Evolutionary conservation across 208 protist genomes (phyloP), one percentile per base, ranked within the genome.

Genomic region (Acanthamoeba sp.): DNA sequence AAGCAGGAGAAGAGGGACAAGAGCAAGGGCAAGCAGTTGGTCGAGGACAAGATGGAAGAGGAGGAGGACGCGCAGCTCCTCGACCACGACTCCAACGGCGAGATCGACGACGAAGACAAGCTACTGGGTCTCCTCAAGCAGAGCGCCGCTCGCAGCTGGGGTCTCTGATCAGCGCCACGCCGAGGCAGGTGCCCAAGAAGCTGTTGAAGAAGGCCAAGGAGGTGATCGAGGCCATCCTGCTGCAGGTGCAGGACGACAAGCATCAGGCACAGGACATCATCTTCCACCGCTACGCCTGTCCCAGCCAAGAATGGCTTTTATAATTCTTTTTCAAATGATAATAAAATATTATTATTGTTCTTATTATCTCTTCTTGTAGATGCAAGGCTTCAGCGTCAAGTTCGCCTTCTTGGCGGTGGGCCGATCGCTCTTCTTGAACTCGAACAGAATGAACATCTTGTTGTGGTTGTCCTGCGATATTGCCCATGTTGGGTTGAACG

Each of bases 301-400:
- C n/a, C n/a, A 20, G 50, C 7, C 18, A 55, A 55, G n/a, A n/a
- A n/a, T 22, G 0, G 2, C 0, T 20, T 52, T 55, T 20, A 5
- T 55, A 24, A 12, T n/a, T n/a, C n/a, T n/a, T n/a, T n/a, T 55
- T 55, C 50, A n/a, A n/a, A n/a, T n/a, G n/a, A n/a, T n/a, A n/a
- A n/a, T n/a, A n/a, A n/a, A n/a, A n/a, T n/a, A 34, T 59, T 48
- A 57, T 87, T 29, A 20, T 59, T 87, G 24, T n/a, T 87, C 55
- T 85, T 27, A 40, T 36, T 96, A 99, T 40, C 98, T 97, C 93
- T 98, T 99, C 94, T 99, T 99, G 96, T 99, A 99, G 24, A 99
- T 88, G 80, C 98, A 99, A 14, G 98, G 98, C 88, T 99, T 96
- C 16, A 99, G 95, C 27, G 97, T 52, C 2, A 90, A 52, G 20